Evolutionary conservation across 768 basidiomycete species (phyloP), one percentile per base, ranked within the genome.

Genomic region (Suillus clintonianus): DNA sequence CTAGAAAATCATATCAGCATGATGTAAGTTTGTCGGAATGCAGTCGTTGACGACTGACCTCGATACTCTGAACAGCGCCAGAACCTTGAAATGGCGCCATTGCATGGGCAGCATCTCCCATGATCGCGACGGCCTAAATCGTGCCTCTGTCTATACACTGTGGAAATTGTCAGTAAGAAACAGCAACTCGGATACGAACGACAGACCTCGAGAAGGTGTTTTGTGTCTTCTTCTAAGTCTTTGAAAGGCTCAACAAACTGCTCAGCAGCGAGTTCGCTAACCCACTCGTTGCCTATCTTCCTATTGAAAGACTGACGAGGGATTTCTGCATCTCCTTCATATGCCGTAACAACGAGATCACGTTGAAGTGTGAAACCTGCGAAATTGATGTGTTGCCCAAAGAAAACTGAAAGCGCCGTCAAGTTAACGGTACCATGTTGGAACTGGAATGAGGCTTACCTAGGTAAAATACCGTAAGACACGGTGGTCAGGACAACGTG

Each of bases 151-250:
- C 82, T 27, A 85, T 77, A 66, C 85, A 85, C 88, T 89, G 57
- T 27, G 39, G 2, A 36, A 24, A 55, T 17, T 65, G 47, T 65
- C 68, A 56, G 36, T 30, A 17, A 42, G 30, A 36, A 41, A 22
- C n/a, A 58, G 27, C 19, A 15, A 14, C 57, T 59, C 50, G n/a
- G 56, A 45, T 30, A 59, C 45, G 34, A 48, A n/a, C 10, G 11
- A 72, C 77, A 65, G 57, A 87, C 89, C 74, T 85, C 76, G 19
- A 91, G 68, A 0, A 91, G 69, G 1, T 80, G 79, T 66, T 84
- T 82, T 5, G 85, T 85, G 48, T 90, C 88, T 2, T 83, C 79
- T 71, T 90, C 89, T 80, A 89, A 87, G 37, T 76, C 69, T 36
- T 73, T 71, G 66, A 86, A 90, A 24, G 79, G 71, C 9, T 67